These are phyloP conservation scores for Auriscalpium orientale DNA, from an alignment of 768 basidiomycete species.

Conservation along the genomic window DNA sequence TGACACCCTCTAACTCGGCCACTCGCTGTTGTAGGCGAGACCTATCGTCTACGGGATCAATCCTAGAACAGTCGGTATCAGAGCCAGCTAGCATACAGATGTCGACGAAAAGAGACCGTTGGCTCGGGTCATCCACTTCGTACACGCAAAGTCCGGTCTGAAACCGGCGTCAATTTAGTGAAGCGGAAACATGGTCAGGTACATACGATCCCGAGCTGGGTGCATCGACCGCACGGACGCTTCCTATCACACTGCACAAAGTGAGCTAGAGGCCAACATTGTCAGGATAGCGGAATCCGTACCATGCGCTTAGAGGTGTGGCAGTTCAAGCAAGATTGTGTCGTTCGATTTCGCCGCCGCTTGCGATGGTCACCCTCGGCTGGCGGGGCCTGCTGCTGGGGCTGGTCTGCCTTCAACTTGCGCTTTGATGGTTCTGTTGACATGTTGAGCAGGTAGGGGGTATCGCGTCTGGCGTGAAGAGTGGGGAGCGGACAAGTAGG, in stretches of 20 bases:
- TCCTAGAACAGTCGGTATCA: constrained; percentile 5
- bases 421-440: constrained; percentile 20
- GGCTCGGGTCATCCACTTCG: constrained; percentile 70
- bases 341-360: constrained; percentile 63
- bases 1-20: constrained; percentile 77
- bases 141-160: constrained; percentile 81
- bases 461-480: not conserved
- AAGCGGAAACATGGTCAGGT: not conserved
- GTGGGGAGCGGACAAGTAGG: not conserved
- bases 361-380: constrained; percentile 50
- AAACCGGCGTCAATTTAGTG: not conserved
- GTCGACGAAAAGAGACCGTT: constrained; percentile 32
- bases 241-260: constrained; percentile 36
- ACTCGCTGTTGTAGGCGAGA: constrained; percentile 64
- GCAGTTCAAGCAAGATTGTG: constrained; percentile 67
- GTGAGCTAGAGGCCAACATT: not conserved
- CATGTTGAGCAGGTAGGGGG: constrained; percentile 13
- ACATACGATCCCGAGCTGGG: constrained; percentile 32
- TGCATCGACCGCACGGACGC: constrained; percentile 40
- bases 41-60: constrained; percentile 47
- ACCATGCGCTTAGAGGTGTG: constrained; percentile 73
- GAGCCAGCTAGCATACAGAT: no score
- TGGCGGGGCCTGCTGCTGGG: constrained; percentile 18
- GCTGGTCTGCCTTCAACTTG: constrained; percentile 22
- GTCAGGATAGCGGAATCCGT: constrained; percentile 1